Percentiles rank a stretch among this genome's conserved stretches.
Conservation (phyloP, 163 green algal genomes). For the Scenedesmus sp. region DNA sequence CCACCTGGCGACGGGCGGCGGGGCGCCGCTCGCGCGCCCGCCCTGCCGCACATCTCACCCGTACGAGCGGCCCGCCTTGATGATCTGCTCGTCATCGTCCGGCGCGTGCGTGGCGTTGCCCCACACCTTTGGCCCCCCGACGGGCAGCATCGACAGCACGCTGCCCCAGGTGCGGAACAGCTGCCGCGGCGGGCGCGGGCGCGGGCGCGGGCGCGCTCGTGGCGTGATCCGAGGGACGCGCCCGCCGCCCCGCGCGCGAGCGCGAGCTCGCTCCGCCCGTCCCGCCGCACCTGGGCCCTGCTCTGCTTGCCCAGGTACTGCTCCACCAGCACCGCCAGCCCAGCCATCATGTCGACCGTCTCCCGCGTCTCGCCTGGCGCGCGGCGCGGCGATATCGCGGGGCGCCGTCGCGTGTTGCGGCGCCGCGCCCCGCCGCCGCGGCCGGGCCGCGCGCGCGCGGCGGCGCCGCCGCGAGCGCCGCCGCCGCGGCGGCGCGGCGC, state of each 20-base stretch:
- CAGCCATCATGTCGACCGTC: conserved; percentile 71
- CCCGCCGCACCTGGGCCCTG: conserved; percentile 10
- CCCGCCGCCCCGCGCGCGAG: too few relatives aligned
- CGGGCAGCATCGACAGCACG: conserved; percentile 83
- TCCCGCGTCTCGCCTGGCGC: conserved; percentile 77
- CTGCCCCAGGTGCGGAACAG: conserved; percentile 83
- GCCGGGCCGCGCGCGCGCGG: too few relatives aligned
- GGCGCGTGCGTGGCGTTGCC: conserved; percentile 76
- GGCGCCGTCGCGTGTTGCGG: too few relatives aligned
- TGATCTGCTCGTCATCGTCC: conserved; percentile 70
- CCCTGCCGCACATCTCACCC: conserved; percentile 48
- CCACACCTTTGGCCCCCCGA: conserved; percentile 81
- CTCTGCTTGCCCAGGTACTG: conserved; percentile 41
- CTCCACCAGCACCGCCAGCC: conserved; percentile 49
- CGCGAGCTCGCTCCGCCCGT: neutral
- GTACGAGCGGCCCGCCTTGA: conserved; percentile 49
- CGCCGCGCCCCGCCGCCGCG: too few relatives aligned
- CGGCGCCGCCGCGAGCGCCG: neutral
- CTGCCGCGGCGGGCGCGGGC: conserved; percentile 8
- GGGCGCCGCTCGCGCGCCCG: neutral
- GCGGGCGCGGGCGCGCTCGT: conserved; percentile 1
- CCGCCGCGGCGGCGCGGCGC: too few relatives aligned
- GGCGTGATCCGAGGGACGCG: too few relatives aligned
- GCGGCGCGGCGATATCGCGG: too few relatives aligned
- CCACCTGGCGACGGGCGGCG: too few relatives aligned